phyloP scores from a whole-genome alignment of 1,139 yeast species.

The Debaryomyces sp. region DNA sequence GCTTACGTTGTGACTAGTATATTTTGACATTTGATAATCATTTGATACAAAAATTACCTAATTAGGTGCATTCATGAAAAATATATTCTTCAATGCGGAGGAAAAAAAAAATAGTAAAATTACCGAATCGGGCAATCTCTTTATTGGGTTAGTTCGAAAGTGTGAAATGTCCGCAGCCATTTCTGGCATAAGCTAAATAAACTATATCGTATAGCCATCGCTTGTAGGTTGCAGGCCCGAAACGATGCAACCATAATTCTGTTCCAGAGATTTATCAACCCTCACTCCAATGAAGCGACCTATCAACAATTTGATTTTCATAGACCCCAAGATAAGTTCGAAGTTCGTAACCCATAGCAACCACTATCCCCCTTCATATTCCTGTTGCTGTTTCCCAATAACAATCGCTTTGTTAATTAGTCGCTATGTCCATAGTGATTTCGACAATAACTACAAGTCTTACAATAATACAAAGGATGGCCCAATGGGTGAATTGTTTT shows the following conservation, averaged over 20 bases:
- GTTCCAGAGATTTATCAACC: not conserved
- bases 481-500: not conserved
- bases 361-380: not conserved
- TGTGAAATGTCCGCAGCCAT: not conserved
- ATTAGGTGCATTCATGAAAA: slow-evolving; percentile 5
- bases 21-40: not conserved
- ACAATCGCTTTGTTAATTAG: not conserved
- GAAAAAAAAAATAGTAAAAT: slow-evolving; percentile 4
- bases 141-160: not conserved
- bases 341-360: not conserved
- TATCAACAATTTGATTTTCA: not conserved
- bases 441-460: not conserved
- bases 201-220: not conserved
- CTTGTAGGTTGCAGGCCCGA: not conserved
- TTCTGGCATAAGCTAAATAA: slow-evolving; percentile 1
- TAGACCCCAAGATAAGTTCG: not conserved
- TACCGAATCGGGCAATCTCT: slow-evolving; percentile 1
- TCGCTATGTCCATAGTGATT: not conserved
- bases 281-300: not conserved
- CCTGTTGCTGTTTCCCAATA: not conserved
- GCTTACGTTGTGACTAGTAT: not conserved
- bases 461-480: not conserved
- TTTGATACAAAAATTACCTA: slow-evolving; percentile 5
- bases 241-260: not conserved
- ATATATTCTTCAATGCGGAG: slow-evolving; percentile 3